Base-by-base conservation (phyloP, 495 filamentous ascomycete species). In the Articulospora tetracladia region DNA sequence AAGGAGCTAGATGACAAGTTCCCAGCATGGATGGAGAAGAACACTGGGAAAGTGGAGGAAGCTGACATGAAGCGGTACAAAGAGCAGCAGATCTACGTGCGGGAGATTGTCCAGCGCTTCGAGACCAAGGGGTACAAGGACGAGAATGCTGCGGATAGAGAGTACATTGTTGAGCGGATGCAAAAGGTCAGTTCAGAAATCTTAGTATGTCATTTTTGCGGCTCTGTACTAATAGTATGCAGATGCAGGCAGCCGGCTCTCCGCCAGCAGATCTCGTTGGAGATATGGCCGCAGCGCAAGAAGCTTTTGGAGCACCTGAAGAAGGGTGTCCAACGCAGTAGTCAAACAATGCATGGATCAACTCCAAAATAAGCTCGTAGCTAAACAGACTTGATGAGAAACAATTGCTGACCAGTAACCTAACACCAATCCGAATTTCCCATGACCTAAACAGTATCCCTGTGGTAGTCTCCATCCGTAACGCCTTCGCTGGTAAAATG, bases 111-210 rank as follows among this genome's bases (percentile, higher is more conserved):
- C 62, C 73, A 70, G 62, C 92, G 88, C 70, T 98, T 98, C 69
- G 91, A 98, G 71, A 79, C 87, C 68, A 73, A 77, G 26, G 80
- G 75, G 1, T 98, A 93, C 73, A 80, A 81, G 19, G 94, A 98
- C 77, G 81, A 86, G 39, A 91, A 95, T 75, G 73, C 85, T 23
- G 79, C 81, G 50, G 91, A 95, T 77, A 78, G 92, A 61, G 91
- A 96, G 73, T 97, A 90, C 76, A 92, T 98, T 66, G 91, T 97
- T 66, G 92, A 96, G 67, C 84, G 87, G 69, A 98, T 98, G 94
- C 94, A 98, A 69, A 91, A 93, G 84, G 94, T 96, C 70, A 70
- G 83, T 50, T 26, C n/a, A 12, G 25, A 50, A 8, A 24, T n/a
- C 23, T 6, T 7, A 24, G 11, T 55, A 22, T 39, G n/a, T n/a